Evolutionary conservation across 495 filamentous ascomycete species (phyloP).

Genomic region (Penicillium psychrofluorescens): DNA sequence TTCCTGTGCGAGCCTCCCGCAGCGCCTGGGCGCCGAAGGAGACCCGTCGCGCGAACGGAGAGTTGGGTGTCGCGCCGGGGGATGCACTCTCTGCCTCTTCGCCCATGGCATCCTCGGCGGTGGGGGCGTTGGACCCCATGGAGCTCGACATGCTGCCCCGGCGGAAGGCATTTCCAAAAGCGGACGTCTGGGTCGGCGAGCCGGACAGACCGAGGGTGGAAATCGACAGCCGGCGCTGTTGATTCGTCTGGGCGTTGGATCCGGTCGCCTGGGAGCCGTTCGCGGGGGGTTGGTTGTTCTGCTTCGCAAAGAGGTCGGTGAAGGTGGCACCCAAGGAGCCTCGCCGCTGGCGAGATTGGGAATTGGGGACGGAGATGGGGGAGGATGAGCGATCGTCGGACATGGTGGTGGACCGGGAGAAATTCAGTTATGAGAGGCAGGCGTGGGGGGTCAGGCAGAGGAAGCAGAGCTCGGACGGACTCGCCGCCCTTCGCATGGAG

Average conservation of each 20-base stretch:
- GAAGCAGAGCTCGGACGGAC: constrained; percentile 18
- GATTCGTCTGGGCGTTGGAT: constrained; percentile 51
- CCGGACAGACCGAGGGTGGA: constrained; percentile 78
- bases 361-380: constrained; percentile 37
- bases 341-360: constrained; percentile 36
- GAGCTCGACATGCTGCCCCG: constrained; percentile 68
- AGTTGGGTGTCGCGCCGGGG: constrained; percentile 46
- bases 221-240: constrained; percentile 80
- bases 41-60: constrained; percentile 77
- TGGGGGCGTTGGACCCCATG: constrained; percentile 63
- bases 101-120: constrained; percentile 77
- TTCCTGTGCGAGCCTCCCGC: constrained; percentile 55
- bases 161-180: constrained; percentile 48
- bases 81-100: constrained; percentile 64
- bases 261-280: constrained; percentile 26
- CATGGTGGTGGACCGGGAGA: constrained; percentile 23
- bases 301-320: constrained; percentile 39
- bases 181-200: constrained; percentile 57
- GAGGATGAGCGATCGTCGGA: constrained; percentile 42
- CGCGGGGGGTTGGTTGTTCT: constrained; percentile 8
- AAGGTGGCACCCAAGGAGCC: constrained; percentile 41
- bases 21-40: constrained; percentile 88
- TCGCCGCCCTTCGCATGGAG: constrained; percentile 23
- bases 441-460: constrained; percentile 3
- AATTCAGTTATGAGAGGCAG: neutral